phyloP scores from a whole-genome alignment of 768 basidiomycete species.

The Podaxis sp. region DNA sequence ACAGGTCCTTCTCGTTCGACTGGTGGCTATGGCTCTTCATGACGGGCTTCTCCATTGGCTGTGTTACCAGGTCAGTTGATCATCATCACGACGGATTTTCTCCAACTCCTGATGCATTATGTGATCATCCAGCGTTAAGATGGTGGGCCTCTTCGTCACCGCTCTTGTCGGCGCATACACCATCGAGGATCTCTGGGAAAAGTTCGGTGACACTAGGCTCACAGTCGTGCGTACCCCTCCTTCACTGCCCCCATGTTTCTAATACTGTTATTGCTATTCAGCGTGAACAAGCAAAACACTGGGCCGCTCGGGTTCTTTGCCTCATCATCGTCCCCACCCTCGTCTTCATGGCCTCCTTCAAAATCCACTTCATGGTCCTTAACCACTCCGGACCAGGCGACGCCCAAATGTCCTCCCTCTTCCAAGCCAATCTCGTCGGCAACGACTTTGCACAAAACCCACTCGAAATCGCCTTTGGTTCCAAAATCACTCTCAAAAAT shows the following conservation, averaged over 20 bases:
- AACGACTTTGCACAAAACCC: slow-evolving; percentile 94
- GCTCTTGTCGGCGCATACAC: slow-evolving; percentile 95
- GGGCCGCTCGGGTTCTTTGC: slow-evolving; percentile 82
- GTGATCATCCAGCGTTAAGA: slow-evolving; percentile 70
- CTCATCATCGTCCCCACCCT: slow-evolving; percentile 88
- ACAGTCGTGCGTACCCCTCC: slow-evolving; percentile 58
- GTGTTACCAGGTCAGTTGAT: slow-evolving; percentile 75
- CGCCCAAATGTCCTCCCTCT: slow-evolving; percentile 97
- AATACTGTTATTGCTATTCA: slow-evolving; percentile 30
- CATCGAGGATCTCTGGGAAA: slow-evolving; percentile 97
- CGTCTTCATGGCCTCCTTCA: slow-evolving; percentile 94
- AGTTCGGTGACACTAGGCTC: slow-evolving; percentile 95
- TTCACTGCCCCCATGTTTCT: not conserved
- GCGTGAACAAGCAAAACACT: slow-evolving; percentile 88
- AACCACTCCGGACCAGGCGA: slow-evolving; percentile 96
- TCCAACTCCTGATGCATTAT: not conserved
- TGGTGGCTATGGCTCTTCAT: slow-evolving; percentile 98
- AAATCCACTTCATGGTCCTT: slow-evolving; percentile 92
- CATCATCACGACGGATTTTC: not conserved
- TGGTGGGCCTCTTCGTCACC: slow-evolving; percentile 94
- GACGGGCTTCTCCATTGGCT: slow-evolving; percentile 93
- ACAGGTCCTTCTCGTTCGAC: slow-evolving; percentile 88
- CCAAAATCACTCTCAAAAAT: slow-evolving; percentile 91
- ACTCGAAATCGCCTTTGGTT: slow-evolving; percentile 88
- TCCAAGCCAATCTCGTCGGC: slow-evolving; percentile 94